Evolutionary conservation across 805 yeast species (phyloP), one percentile per base, ranked within the genome.

Genomic region (Henningerozyma blattae): DNA sequence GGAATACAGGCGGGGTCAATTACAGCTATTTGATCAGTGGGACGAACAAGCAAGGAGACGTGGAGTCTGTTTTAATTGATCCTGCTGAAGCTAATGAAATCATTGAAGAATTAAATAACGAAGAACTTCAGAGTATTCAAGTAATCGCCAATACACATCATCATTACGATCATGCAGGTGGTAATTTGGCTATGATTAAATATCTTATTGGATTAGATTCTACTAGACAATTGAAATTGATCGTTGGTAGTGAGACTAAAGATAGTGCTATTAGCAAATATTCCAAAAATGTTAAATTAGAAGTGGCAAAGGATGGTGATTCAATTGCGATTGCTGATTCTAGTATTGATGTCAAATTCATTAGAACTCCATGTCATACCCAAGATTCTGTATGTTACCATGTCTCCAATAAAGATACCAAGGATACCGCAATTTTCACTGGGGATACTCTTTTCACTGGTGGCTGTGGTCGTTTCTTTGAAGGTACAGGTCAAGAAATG

Each of bases 321-420:
- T 61, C 65, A 27, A 47, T 38, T 28, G 30, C 36, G 6, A 32
- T 55, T 34, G 57, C 54, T 5, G 55, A 68, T 40, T n/a, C n/a
- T n/a, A 50, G 87, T 33, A 65, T 72, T 14, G 70, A 87, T 33
- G 75, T 77, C 2, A 15, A 22, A 15, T 93, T 95, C 1, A 64
- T 89, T 27, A 89, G 89, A 58, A 91, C 99, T 0, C 98, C 99
- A 4, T 91, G 99, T 53, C 99, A 91, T 56, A 91, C 99, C 0
- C 91, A 81, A 58, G 99, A 91, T 58, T 84, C 95, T 3, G 82
- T 91, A 39, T 89, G 97, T 52, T 91, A 85, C 58, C 80, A 58
- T 46, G 85, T 72, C 0, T 6, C 14, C 7, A 9, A 24, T 15
- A 62, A 63, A 31, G 97, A 89, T 52, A 29, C 39, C 0, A 68